These are phyloP conservation scores for Clavulina sp. DNA, from an alignment of 768 basidiomycete genomes.

Conservation along the genomic window DNA sequence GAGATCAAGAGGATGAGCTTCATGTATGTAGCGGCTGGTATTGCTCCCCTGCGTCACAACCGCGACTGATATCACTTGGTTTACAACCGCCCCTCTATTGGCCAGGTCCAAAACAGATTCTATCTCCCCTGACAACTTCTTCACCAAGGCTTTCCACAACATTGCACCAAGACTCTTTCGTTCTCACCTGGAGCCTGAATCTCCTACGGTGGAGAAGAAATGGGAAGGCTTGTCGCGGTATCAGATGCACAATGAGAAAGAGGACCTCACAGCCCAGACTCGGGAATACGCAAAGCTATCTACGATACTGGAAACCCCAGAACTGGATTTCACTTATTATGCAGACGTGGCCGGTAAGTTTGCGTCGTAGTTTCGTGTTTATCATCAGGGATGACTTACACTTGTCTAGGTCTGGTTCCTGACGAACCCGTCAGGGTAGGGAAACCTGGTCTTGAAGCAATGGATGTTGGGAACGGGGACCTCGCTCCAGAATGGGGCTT, in stretches of 20 bases:
- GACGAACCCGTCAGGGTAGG: constrained; percentile 6
- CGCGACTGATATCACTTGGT: neutral
- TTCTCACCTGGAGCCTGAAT: constrained; percentile 1
- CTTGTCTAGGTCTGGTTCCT: constrained; percentile 6
- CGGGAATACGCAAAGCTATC: constrained; percentile 78
- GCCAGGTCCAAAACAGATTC: neutral
- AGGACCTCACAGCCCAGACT: constrained; percentile 5
- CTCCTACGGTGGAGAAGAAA: neutral
- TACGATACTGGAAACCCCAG: constrained; percentile 59
- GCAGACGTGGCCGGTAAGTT: constrained; percentile 58
- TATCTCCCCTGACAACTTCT: neutral
- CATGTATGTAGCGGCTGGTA: neutral
- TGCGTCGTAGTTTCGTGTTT: neutral
- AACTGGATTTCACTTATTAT: constrained; percentile 73
- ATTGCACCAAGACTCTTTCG: constrained; percentile 10
- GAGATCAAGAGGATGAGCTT: neutral
- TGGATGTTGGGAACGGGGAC: constrained; percentile 76
- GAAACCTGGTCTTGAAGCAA: constrained; percentile 12
- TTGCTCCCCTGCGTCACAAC: neutral
- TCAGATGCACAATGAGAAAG: constrained; percentile 6
- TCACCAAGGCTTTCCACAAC: neutral
- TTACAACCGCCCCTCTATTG: neutral
- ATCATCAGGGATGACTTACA: neutral
- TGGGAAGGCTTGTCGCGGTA: constrained; percentile 29
- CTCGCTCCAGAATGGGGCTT: constrained; percentile 86